These are phyloP conservation scores for Chlamydomonas sp. DNA, from an alignment of 139 green algal species.

Conservation along the genomic window DNA sequence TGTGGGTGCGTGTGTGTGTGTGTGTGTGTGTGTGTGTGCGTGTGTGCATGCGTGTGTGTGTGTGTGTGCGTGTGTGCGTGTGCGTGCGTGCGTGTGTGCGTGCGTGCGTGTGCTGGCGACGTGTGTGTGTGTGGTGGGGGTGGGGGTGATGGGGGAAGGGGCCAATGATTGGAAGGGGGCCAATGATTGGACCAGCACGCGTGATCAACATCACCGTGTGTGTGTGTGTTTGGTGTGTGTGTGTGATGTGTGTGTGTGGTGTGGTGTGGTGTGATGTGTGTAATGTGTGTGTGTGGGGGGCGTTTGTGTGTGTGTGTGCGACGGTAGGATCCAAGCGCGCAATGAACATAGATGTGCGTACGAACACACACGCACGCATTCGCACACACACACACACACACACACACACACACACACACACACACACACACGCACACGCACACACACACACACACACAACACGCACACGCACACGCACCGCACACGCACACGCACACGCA, in stretches of 20 bases:
- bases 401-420: not conserved
- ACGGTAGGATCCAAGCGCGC: too few species aligned
- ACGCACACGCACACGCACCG: too few species aligned
- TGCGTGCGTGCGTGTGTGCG: too few species aligned
- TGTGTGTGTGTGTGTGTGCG: not conserved
- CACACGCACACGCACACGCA: too few species aligned
- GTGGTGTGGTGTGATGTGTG: too few species aligned
- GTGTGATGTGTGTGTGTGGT: constrained; percentile 2
- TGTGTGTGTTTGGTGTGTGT: not conserved
- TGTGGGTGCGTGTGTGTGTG: constrained; percentile 8
- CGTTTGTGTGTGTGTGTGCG: not conserved
- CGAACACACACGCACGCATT: too few species aligned
- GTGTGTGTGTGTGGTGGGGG: constrained; percentile 7
- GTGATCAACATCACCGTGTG: constrained; percentile 40
- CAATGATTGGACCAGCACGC: constrained; percentile 49
- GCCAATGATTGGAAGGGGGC: constrained; percentile 36
- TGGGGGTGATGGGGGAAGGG: too few species aligned
- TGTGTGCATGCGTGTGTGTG: constrained; percentile 1
- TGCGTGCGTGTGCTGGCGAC: not conserved
- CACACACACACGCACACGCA: not conserved
- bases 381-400: constrained; percentile 4
- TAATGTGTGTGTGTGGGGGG: too few species aligned
- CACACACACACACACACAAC: not conserved
- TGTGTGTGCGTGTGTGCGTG: too few species aligned
- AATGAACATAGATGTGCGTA: too few species aligned